A percentile compares a stretch with the other conserved stretches of the same genome.
Conservation (phyloP, 371 early-diverging fungal species). For the Sporodiniella umbellata region DNA sequence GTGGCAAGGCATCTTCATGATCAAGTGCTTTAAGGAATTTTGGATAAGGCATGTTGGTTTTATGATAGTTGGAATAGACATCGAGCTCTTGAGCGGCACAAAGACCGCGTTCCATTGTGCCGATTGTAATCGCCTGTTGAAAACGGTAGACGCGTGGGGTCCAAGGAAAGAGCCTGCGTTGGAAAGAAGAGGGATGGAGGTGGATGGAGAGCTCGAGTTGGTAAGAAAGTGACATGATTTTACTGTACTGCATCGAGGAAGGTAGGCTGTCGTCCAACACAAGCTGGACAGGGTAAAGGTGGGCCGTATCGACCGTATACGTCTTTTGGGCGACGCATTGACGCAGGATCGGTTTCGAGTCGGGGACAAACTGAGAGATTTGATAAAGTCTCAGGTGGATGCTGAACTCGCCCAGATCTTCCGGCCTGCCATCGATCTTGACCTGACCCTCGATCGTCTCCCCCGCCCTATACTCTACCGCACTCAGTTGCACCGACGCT, state of each 20-base stretch:
- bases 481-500: background rate
- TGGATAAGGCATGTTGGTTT: conserved; percentile 1
- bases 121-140: conserved; percentile 5
- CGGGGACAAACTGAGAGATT: conserved; percentile 3
- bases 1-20: conserved; percentile 12
- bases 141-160: background rate
- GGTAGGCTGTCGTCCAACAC: conserved; percentile 1
- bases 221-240: conserved; percentile 9
- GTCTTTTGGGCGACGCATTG: conserved; percentile 2
- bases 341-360: background rate
- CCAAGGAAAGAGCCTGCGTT: conserved; percentile 1
- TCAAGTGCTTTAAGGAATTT: conserved; percentile 7
- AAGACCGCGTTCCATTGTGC: conserved; percentile 7
- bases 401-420: background rate
- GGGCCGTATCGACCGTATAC: background rate
- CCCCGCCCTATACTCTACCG: conserved; percentile 9
- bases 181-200: background rate
- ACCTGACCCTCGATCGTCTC: conserved; percentile 7
- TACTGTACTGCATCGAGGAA: conserved; percentile 12
- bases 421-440: background rate
- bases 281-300: background rate
- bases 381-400: conserved; percentile 9
- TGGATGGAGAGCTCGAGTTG: conserved; percentile 2
- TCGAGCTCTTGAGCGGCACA: conserved; percentile 2
- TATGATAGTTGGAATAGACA: background rate